Conservation (phyloP, 306 rosid genomes). For the Sicyos edulis region DNA sequence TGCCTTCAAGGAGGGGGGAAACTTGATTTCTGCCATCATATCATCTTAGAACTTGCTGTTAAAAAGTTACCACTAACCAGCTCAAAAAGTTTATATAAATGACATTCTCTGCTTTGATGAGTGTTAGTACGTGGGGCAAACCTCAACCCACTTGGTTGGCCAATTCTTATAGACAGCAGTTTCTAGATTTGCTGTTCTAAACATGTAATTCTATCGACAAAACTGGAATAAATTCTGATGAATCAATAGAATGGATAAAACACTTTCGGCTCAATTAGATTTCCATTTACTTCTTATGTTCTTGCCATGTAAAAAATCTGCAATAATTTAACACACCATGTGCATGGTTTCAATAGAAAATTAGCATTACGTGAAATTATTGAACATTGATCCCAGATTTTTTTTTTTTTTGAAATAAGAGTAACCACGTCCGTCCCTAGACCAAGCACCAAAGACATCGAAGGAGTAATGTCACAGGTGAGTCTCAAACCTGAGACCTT, state of each 20-base stretch:
- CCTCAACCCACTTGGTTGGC: neutral
- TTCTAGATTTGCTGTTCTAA: neutral
- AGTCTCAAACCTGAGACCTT: too few relatives aligned
- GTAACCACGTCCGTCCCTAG: too few relatives aligned
- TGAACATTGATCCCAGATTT: neutral
- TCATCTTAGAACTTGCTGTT: slow-evolving; percentile 17
- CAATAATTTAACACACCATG: neutral
- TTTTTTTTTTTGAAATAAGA: too few relatives aligned
- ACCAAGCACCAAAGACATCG: too few relatives aligned
- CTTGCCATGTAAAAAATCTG: neutral
- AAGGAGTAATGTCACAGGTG: too few relatives aligned
- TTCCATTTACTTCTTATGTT: neutral
- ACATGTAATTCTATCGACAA: neutral
- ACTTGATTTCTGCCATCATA: slow-evolving; percentile 8
- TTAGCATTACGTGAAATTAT: neutral
- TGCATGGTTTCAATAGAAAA: neutral
- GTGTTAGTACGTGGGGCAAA: neutral
- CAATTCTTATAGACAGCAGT: neutral
- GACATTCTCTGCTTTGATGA: neutral
- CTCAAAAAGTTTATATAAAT: neutral
- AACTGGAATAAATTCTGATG: neutral
- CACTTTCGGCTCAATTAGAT: neutral
- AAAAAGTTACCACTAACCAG: neutral
- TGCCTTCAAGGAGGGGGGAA: neutral
- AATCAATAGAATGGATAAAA: neutral